phyloP scores from a whole-genome alignment of 805 yeast genomes.

The Saccharomycopsis sp. region DNA sequence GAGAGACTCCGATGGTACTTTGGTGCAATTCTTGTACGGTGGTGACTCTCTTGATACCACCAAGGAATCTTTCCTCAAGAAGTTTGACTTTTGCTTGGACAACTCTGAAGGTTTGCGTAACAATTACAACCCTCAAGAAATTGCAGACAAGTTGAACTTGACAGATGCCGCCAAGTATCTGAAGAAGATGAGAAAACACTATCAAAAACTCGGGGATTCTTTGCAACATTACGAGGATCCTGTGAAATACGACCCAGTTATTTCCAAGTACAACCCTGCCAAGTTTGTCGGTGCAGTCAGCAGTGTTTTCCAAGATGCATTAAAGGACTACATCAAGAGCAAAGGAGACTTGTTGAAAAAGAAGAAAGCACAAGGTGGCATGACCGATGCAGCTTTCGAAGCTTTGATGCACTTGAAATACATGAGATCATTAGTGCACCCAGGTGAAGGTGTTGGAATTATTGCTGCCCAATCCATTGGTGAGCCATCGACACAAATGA shows the following conservation, averaged over 20 bases:
- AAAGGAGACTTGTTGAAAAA: constrained; percentile 48
- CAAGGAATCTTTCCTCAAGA: constrained; percentile 87
- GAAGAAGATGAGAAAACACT: constrained; percentile 70
- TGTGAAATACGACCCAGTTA: constrained; percentile 75
- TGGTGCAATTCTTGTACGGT: constrained; percentile 93
- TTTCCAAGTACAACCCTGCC: constrained; percentile 79
- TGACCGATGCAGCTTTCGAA: constrained; percentile 66
- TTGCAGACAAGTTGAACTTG: constrained; percentile 68
- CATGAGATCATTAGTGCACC: constrained; percentile 89
- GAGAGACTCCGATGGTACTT: constrained; percentile 89
- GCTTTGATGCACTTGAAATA: constrained; percentile 97
- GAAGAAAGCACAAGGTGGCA: constrained; percentile 32
- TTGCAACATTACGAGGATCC: constrained; percentile 56
- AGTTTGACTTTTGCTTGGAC: constrained; percentile 86
- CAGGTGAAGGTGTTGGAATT: constrained; percentile 98
- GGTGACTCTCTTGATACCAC: constrained; percentile 95
- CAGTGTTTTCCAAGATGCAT: constrained; percentile 72
- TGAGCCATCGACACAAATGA: constrained; percentile 99
- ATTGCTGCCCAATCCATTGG: constrained; percentile 98
- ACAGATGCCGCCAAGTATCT: constrained; percentile 71
- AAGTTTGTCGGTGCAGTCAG: constrained; percentile 89
- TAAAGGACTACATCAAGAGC: constrained; percentile 57
- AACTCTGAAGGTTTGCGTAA: constrained; percentile 80
- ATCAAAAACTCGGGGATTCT: constrained; percentile 38
- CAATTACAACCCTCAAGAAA: constrained; percentile 77